phyloP scores from a whole-genome alignment of 1,139 yeast species.

The Geotrichum klebahnii region DNA sequence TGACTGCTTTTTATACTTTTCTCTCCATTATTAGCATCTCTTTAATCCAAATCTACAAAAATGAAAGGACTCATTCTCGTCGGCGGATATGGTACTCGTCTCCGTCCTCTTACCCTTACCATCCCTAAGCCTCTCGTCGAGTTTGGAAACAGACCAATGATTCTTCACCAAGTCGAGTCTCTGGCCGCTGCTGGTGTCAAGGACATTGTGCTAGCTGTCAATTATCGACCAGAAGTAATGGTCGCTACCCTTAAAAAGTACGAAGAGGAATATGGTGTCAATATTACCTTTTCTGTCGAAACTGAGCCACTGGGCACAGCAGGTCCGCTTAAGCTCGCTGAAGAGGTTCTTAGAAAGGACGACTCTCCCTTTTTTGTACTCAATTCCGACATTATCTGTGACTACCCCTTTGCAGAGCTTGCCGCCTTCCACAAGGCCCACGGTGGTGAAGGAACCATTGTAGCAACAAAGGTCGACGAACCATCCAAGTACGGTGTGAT shows the following conservation, averaged over 20 bases:
- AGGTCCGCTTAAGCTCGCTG: constrained; percentile 97
- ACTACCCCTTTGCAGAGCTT: constrained; percentile 92
- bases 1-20: too few relatives aligned
- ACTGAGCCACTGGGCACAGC: constrained; percentile 99
- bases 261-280: constrained; percentile 91
- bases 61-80: constrained; percentile 99
- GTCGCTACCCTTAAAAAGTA: constrained; percentile 89
- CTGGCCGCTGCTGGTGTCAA: constrained; percentile 98
- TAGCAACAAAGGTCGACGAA: constrained; percentile 98
- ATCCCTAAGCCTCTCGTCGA: constrained; percentile 98
- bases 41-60: too few relatives aligned
- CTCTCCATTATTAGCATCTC: too few relatives aligned
- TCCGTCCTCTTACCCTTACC: constrained; percentile 96
- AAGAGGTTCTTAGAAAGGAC: constrained; percentile 87
- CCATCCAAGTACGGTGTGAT: constrained; percentile 99
- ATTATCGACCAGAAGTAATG: constrained; percentile 99
- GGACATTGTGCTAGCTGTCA: constrained; percentile 96
- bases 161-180: constrained; percentile 94
- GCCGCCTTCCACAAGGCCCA: constrained; percentile 90
- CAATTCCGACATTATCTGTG: constrained; percentile 98
- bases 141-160: constrained; percentile 91
- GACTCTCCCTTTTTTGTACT: constrained; percentile 94
- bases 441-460: constrained; percentile 98
- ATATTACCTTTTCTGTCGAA: constrained; percentile 95
- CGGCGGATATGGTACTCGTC: constrained; percentile 99